Base-by-base conservation (phyloP, 1,139 yeast species). In the Pneumocystis sp. region DNA sequence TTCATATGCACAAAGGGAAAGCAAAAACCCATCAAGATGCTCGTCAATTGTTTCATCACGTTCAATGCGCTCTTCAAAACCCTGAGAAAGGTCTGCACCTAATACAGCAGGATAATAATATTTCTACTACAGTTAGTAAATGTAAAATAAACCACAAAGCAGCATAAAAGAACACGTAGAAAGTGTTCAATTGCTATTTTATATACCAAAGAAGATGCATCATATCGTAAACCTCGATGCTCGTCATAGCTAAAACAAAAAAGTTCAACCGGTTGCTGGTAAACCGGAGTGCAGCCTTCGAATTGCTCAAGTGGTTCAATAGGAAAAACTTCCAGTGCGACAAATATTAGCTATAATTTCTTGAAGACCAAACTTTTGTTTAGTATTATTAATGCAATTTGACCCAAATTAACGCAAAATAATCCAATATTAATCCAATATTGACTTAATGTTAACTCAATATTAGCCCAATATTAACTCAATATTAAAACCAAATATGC, bases 81-180 rank as follows among this genome's bases (percentile, higher is more conserved):
- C 97, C 1, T 79, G 80, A 37, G 80, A 79, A 40, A 93, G 78
- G 72, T 89, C 91, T 3, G 62, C 56, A 5, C 63, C 63, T 7
- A 50, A 31, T 1, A 21, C 25, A 3, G 66, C 56, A 8, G 68
- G 67, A 63, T 64, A 64, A 56, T 66, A 66, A 56, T 66, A 50
- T 82, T 76, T 10, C 78, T 76, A 59, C 77, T 77, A 57, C 77
- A 77, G 10, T 37, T 37, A 10, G 62, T 79, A 82, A 6, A 83
- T 95, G 61, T 74, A 89, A 93, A 76, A 80, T 90, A 75, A 89
- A 89, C 34, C 81, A 76, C 64, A 88, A 75, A 10, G 80, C 75
- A 0, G 83, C 77, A 37, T 37, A 37, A 37, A 37, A 37, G 8
- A 37, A 12, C 40, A 37, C 40, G n/a, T n/a, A 37, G 10, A 37